Evolutionary conservation across 1,284 basidiomycete genomes (phyloP).

Genomic region (Ceratobasidium sp.): DNA sequence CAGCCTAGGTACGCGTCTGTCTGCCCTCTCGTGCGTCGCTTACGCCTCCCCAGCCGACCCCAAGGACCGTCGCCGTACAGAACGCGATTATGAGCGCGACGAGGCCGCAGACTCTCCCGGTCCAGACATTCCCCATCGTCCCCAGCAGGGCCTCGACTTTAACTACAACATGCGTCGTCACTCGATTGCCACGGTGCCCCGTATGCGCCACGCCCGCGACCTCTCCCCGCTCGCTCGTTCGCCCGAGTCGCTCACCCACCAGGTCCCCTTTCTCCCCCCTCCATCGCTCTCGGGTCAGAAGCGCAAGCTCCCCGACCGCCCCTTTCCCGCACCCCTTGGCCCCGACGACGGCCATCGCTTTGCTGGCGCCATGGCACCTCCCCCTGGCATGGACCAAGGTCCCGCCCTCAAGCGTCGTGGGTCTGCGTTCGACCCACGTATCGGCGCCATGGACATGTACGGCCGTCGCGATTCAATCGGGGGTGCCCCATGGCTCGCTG

Average conservation of each 20-base stretch:
- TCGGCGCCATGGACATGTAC: slow-evolving; percentile 74
- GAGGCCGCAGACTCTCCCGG: slow-evolving; percentile 42
- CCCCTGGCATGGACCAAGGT: slow-evolving; percentile 45
- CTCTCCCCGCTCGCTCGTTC: slow-evolving; percentile 47
- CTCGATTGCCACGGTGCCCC: slow-evolving; percentile 66
- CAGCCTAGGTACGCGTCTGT: slow-evolving; percentile 46
- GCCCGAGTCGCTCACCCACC: slow-evolving; percentile 33
- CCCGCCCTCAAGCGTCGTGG: slow-evolving; percentile 83
- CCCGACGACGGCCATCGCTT: slow-evolving; percentile 25
- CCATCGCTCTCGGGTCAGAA: slow-evolving; percentile 67
- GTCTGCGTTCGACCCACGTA: slow-evolving; percentile 80
- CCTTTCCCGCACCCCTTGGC: slow-evolving; percentile 35
- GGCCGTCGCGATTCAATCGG: slow-evolving; percentile 75
- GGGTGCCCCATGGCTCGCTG: slow-evolving; percentile 67
- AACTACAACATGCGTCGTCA: slow-evolving; percentile 76
- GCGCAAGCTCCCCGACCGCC: slow-evolving; percentile 82
- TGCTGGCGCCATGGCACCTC: slow-evolving; percentile 27
- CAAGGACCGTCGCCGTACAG: slow-evolving; percentile 50
- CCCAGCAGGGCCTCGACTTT: slow-evolving; percentile 56
- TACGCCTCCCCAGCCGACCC: background rate
- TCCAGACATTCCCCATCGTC: slow-evolving; percentile 27
- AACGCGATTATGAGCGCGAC: slow-evolving; percentile 37
- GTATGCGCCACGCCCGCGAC: slow-evolving; percentile 44
- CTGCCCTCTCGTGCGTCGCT: slow-evolving; percentile 53
- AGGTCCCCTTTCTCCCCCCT: slow-evolving; percentile 45